Percentiles rank a stretch among this genome's conserved stretches.
Evolutionary conservation across 306 rosid species (phyloP).

Genomic region (Gynostemma pentaphyllum): DNA sequence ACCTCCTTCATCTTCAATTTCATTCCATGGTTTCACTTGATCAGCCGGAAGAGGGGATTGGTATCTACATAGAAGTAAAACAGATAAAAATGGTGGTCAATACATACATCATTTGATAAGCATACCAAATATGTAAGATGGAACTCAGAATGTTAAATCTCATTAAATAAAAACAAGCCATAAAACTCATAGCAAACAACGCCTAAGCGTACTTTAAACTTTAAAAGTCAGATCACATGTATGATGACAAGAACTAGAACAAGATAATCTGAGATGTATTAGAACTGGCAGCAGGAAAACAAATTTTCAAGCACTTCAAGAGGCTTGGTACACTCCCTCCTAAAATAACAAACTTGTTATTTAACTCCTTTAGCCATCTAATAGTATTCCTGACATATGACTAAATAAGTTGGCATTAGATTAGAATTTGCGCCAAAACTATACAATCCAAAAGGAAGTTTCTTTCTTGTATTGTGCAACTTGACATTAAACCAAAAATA

Average conservation of each 20-base stretch:
- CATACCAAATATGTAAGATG: neutral
- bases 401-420: neutral
- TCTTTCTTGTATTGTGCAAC: neutral
- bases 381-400: too few species aligned
- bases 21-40: constrained; percentile 73
- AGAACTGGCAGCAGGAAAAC: too few species aligned
- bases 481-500: neutral
- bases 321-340: too few species aligned
- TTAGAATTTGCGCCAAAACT: too few species aligned
- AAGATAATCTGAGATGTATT: too few species aligned
- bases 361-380: too few species aligned
- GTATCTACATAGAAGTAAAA: constrained; percentile 32
- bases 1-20: constrained; percentile 77
- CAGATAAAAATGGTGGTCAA: neutral
- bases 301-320: too few species aligned
- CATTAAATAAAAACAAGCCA: neutral
- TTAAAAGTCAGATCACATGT: neutral
- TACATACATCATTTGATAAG: neutral
- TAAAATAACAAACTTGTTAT: too few species aligned
- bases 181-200: neutral
- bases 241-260: too few species aligned
- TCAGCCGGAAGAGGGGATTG: constrained; percentile 75
- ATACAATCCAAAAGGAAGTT: neutral
- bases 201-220: neutral
- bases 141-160: neutral